Conservation (phyloP, 2,329 filamentous ascomycete species). For the Coccinonectria pachysandricola region DNA sequence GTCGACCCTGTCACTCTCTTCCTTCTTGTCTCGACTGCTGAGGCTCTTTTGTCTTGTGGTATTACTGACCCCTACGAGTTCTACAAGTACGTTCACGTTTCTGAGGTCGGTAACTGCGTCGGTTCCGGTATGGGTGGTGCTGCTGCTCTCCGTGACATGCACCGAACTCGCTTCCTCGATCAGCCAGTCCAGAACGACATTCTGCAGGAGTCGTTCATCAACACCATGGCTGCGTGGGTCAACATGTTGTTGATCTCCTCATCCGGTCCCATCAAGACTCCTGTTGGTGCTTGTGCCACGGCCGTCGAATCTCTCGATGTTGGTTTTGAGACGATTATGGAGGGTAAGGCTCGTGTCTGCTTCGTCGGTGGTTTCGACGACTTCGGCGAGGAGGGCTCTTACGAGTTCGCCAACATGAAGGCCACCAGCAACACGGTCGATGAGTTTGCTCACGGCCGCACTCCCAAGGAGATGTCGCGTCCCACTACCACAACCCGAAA, state of each 20-base stretch:
- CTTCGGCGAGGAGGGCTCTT: slow-evolving; percentile 97
- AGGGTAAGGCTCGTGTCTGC: slow-evolving; percentile 95
- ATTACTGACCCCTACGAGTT: slow-evolving; percentile 99
- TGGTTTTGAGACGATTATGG: slow-evolving; percentile 95
- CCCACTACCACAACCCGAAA: slow-evolving; percentile 94
- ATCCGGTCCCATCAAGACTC: slow-evolving; percentile 96
- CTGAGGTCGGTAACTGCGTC: slow-evolving; percentile 94
- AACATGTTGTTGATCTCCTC: slow-evolving; percentile 98
- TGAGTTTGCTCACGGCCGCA: slow-evolving; percentile 90
- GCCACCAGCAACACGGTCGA: slow-evolving; percentile 97
- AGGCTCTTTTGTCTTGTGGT: slow-evolving; percentile 82
- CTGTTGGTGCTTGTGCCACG: slow-evolving; percentile 93
- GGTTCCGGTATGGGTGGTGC: slow-evolving; percentile 98
- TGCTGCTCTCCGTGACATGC: slow-evolving; percentile 88
- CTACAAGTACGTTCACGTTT: slow-evolving; percentile 98
- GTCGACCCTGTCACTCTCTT: slow-evolving; percentile 95
- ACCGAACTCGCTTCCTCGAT: slow-evolving; percentile 94
- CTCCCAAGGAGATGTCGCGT: slow-evolving; percentile 93
- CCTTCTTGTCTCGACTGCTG: slow-evolving; percentile 86
- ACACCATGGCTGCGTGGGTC: slow-evolving; percentile 99
- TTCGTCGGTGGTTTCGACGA: slow-evolving; percentile 98
- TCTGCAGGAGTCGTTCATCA: slow-evolving; percentile 98
- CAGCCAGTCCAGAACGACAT: slow-evolving; percentile 98
- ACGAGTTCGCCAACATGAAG: slow-evolving; percentile 99
- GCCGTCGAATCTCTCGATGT: slow-evolving; percentile 96